A percentile compares a stretch with the other conserved stretches of the same genome.
These are phyloP conservation scores for Mycena filopes DNA, from an alignment of 768 basidiomycete genomes.

Conservation along the genomic window DNA sequence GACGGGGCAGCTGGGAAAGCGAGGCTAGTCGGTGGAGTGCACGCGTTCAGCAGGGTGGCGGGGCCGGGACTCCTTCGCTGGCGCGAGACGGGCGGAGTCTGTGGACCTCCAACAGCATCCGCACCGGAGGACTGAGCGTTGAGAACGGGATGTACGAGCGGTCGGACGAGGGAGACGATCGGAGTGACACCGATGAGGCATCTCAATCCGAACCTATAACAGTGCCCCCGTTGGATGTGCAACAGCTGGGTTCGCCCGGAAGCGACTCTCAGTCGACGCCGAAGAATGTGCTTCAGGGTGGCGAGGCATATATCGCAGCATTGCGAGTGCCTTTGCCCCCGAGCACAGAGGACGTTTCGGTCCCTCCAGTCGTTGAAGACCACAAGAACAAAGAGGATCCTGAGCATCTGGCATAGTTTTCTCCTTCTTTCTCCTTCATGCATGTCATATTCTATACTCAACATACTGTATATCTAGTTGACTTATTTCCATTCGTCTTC, in stretches of 20 bases:
- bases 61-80: slow-evolving; percentile 56
- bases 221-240: slow-evolving; percentile 9
- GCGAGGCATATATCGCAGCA: slow-evolving; percentile 24
- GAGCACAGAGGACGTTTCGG: slow-evolving; percentile 26
- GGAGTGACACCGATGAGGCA: slow-evolving; percentile 22
- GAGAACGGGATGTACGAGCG: slow-evolving; percentile 48
- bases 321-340: slow-evolving; percentile 29
- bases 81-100: slow-evolving; percentile 62
- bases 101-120: slow-evolving; percentile 70
- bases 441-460: slow-evolving; percentile 5
- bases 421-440: neutral
- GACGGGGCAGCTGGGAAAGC: slow-evolving; percentile 93
- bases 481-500: slow-evolving; percentile 13
- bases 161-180: slow-evolving; percentile 40
- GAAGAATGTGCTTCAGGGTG: slow-evolving; percentile 15
- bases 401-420: slow-evolving; percentile 12
- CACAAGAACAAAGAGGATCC: slow-evolving; percentile 7
- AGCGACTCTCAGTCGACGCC: slow-evolving; percentile 16
- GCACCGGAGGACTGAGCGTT: slow-evolving; percentile 66
- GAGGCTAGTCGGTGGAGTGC: slow-evolving; percentile 92
- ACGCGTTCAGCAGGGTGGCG: slow-evolving; percentile 55
- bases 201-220: slow-evolving; percentile 8
- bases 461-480: slow-evolving; percentile 21
- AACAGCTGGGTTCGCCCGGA: slow-evolving; percentile 10
- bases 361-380: neutral